Evolutionary conservation across 2,329 filamentous ascomycete species (phyloP).

Genomic region (Aspergillus flavus): DNA sequence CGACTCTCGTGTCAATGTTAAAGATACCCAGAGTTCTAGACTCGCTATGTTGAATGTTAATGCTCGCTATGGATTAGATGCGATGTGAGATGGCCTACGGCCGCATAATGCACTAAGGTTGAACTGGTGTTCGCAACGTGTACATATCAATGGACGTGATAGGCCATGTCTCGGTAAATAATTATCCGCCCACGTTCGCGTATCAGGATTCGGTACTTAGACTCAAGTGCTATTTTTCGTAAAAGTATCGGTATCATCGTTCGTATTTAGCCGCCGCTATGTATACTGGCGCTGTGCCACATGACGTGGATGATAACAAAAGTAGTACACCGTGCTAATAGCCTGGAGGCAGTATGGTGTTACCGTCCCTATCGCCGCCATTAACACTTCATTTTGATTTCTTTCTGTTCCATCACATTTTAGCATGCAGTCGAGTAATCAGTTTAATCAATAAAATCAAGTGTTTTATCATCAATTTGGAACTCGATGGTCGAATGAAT

Average conservation of each 20-base stretch:
- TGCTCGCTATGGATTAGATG: neutral
- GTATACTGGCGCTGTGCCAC: neutral
- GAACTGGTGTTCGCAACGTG: neutral
- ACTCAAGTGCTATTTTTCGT: neutral
- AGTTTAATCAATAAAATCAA: too few relatives aligned
- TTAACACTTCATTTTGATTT: too few relatives aligned
- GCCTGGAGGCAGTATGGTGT: too few relatives aligned
- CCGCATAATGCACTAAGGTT: neutral
- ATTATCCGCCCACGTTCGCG: neutral
- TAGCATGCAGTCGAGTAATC: too few relatives aligned
- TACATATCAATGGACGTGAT: neutral
- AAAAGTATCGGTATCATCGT: neutral
- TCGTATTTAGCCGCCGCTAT: neutral
- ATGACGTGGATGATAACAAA: neutral
- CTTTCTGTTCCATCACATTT: too few relatives aligned
- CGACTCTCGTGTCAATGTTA: neutral
- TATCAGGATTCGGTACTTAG: neutral
- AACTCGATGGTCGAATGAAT: too few relatives aligned
- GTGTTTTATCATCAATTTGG: too few relatives aligned
- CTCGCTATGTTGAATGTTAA: neutral
- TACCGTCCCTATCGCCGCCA: too few relatives aligned
- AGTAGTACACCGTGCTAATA: too few relatives aligned
- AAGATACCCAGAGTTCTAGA: constrained; percentile 5
- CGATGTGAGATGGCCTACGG: neutral
- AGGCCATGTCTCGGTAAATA: neutral